These are phyloP conservation scores for Naganishia onofrii DNA, from an alignment of 768 basidiomycete species.

Conservation along the genomic window DNA sequence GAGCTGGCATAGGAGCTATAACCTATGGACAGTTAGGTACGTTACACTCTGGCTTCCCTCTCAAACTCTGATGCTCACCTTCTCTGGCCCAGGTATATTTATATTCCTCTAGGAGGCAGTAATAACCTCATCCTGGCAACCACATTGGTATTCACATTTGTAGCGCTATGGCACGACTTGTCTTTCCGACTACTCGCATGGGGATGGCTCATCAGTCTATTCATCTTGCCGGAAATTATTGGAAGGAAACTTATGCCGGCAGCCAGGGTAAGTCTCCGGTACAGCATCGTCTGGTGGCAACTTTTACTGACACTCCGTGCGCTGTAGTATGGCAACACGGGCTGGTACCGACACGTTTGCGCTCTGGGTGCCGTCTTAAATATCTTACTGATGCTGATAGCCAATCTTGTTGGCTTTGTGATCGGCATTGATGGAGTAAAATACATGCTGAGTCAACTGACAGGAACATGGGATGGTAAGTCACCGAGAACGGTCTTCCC, in stretches of 20 bases:
- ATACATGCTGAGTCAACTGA: conserved; percentile 65
- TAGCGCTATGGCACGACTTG: conserved; percentile 95
- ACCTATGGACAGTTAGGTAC: conserved; percentile 88
- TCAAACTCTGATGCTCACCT: neutral
- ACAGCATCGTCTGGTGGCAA: neutral
- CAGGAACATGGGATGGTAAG: conserved; percentile 67
- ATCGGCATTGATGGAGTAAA: conserved; percentile 75
- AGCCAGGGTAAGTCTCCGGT: conserved; percentile 60
- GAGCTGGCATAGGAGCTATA: conserved; percentile 94
- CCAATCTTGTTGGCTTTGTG: conserved; percentile 93
- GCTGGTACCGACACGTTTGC: conserved; percentile 84
- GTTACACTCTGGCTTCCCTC: conserved; percentile 24
- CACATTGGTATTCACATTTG: conserved; percentile 84
- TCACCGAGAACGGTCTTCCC: neutral
- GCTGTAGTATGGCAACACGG: conserved; percentile 62
- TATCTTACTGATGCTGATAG: conserved; percentile 81
- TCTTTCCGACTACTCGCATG: conserved; percentile 82
- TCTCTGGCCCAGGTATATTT: conserved; percentile 69
- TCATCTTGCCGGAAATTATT: conserved; percentile 79
- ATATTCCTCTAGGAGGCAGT: conserved; percentile 83
- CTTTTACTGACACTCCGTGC: conserved; percentile 5
- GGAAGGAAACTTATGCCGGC: conserved; percentile 64
- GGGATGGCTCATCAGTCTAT: conserved; percentile 92
- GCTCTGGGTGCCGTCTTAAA: conserved; percentile 80
- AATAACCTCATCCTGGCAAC: conserved; percentile 63